Base-by-base conservation (phyloP, 805 yeast genomes). In the Ogataea naganishii region DNA sequence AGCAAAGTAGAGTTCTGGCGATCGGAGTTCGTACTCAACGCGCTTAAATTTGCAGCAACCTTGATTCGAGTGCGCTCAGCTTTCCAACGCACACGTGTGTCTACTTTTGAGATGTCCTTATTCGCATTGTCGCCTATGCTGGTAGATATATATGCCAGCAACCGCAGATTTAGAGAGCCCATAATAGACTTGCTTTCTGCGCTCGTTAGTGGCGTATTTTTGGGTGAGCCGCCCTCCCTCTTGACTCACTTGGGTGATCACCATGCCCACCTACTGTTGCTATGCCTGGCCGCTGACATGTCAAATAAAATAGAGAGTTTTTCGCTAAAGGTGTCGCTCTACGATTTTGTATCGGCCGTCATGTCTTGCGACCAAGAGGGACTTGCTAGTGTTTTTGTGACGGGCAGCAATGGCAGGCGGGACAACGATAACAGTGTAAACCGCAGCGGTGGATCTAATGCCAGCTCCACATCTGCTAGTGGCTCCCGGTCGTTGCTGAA, bases 351-450 rank as follows among this genome's bases (percentile, higher is more conserved):
- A 31, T 66, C 84, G 15, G 64, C 82, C 0, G 72, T 80, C 3
- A 65, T 80, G 69, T 72, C 68, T 34, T 80, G 83, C 5, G 71
- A 73, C 26, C 92, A 82, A 49, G 83, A 81, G 48, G 94, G 92
- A 2, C 51, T 82, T n/a, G 66, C 88, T 0, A 74, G 79, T 27
- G 60, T 77, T 16, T 74, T 82, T 38, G 62, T 81, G 20, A 77
- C 81, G 15, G 75, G 84, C 14, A 46, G 67, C 49, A 67, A 66
- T 39, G 64, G 66, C n/a, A 46, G 47, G 12, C n/a, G n/a, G n/a
- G n/a, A n/a, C n/a, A n/a, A n/a, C n/a, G n/a, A n/a, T n/a, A n/a
- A n/a, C n/a, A n/a, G n/a, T n/a, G n/a, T n/a, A n/a, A n/a, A n/a
- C n/a, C n/a, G n/a, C n/a, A n/a, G n/a, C n/a, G n/a, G n/a, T n/a